These are phyloP conservation scores for Gremmenia infestans DNA, from an alignment of 2,329 filamentous ascomycete species.

Conservation along the genomic window DNA sequence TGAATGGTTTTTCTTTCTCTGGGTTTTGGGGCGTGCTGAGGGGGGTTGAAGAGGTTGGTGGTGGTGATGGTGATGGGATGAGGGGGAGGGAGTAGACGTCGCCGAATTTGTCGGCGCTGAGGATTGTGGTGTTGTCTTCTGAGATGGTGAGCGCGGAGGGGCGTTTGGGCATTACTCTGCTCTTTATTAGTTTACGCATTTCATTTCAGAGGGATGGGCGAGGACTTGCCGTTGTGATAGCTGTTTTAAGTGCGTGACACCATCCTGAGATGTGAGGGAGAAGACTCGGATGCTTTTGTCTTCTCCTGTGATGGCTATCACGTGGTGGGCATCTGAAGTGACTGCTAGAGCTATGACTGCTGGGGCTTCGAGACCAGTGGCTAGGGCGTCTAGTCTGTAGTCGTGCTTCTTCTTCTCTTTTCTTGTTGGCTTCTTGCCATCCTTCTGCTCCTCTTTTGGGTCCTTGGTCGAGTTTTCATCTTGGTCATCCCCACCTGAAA, in stretches of 20 bases:
- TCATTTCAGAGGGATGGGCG: not conserved
- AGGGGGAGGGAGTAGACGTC: slow-evolving; percentile 90
- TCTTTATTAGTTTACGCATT: slow-evolving; percentile 4
- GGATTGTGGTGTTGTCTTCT: slow-evolving; percentile 64
- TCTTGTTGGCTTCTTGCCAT: slow-evolving; percentile 14
- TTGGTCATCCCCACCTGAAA: slow-evolving; percentile 15
- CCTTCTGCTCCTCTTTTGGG: not conserved
- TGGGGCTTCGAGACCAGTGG: slow-evolving; percentile 44
- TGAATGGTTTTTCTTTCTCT: slow-evolving; percentile 31
- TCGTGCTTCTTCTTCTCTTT: slow-evolving; percentile 20
- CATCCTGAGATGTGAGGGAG: slow-evolving; percentile 52
- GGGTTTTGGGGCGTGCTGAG: slow-evolving; percentile 14
- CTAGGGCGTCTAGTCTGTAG: slow-evolving; percentile 15
- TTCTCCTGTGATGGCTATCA: slow-evolving; percentile 78
- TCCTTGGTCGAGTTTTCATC: not conserved
- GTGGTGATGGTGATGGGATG: slow-evolving; percentile 33
- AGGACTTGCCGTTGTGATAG: slow-evolving; percentile 63
- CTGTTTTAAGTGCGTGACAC: slow-evolving; percentile 45
- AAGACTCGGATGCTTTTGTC: slow-evolving; percentile 91
- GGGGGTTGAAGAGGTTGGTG: slow-evolving; percentile 5
- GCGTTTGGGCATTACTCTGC: slow-evolving; percentile 76
- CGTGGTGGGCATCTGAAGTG: slow-evolving; percentile 59
- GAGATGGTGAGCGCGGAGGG: slow-evolving; percentile 72
- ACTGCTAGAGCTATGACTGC: slow-evolving; percentile 65
- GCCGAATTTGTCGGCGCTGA: slow-evolving; percentile 92